Base-by-base conservation (phyloP, 768 basidiomycete genomes). In the Pleurotus pulmonarius region DNA sequence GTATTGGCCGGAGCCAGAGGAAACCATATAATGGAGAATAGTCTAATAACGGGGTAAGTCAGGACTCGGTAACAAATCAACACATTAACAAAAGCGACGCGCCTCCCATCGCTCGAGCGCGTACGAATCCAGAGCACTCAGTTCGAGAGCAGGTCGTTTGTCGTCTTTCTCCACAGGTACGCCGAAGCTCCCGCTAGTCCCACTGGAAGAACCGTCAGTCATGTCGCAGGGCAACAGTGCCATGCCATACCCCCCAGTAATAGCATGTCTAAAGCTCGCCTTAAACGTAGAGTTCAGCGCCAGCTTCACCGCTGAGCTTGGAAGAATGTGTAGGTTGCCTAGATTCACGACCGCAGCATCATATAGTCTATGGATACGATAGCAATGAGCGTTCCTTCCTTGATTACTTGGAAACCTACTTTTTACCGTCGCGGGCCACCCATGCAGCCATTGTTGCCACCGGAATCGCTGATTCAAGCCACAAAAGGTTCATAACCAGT, bases 11-110 rank as follows among this genome's bases (percentile, higher is more conserved):
- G 83, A 85, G 11, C 86, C 91, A 29, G 90, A 96, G 7, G 92
- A 94, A 3, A 99, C 97, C 94, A 99, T 97, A 67, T 92, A 98
- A 70, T 98, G 94, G 44, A 98, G 79, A 64, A 98, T 96, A 0
- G 93, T 94, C 94, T 98, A 59, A 26, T 25, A 46, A 41, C 41
- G 18, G 20, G 12, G 49, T 16, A 24, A 18, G 22, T 55, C 13
- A 22, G 22, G 20, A 46, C 54, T 18, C 55, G 39, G 29, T 8
- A 34, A 34, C 29, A 34, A 9, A 11, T 34, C 29, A 34, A 8
- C 29, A 34, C 9, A 11, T 11, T 8, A 34, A 34, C 29, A 34
- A 34, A 11, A 8, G 9, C 9, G 4, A 66, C 78, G 59, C 60
- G 89, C 93, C 83, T 97, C 94, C 94, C 94, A 97, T 59, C 92